phyloP scores from a whole-genome alignment of 805 yeast species.

The Blastobotrys terrestris region DNA sequence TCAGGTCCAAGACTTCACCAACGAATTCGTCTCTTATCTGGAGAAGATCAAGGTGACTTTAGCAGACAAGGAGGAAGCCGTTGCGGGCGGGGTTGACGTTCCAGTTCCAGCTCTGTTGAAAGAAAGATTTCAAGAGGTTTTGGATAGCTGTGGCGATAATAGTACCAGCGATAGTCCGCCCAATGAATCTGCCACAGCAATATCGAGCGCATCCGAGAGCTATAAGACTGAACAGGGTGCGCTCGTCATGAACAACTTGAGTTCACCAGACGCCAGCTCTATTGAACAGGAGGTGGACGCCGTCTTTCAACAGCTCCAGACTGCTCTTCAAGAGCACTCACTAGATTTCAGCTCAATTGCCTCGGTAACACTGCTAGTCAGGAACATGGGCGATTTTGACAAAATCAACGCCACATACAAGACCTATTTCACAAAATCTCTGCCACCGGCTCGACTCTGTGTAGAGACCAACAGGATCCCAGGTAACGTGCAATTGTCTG shows the following conservation, averaged over 20 bases:
- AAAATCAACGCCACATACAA: conserved; percentile 57
- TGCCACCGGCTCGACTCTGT: conserved; percentile 89
- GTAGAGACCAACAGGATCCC: conserved; percentile 52
- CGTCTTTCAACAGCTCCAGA: conserved; percentile 13
- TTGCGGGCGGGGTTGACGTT: conserved; percentile 11
- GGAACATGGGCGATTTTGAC: conserved; percentile 59
- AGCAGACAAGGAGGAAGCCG: conserved; percentile 27
- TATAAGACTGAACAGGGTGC: not conserved
- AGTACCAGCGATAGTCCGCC: not conserved
- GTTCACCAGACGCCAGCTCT: not conserved
- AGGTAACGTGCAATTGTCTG: conserved; percentile 52
- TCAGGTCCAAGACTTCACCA: conserved; percentile 40
- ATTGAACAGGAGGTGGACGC: conserved; percentile 14
- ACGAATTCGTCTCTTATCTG: conserved; percentile 68
- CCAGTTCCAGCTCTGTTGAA: conserved; percentile 26
- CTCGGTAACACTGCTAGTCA: conserved; percentile 53
- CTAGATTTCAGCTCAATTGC: conserved; percentile 39
- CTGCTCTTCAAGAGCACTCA: conserved; percentile 1
- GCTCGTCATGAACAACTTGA: conserved; percentile 1
- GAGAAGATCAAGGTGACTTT: conserved; percentile 45
- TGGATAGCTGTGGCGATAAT: not conserved
- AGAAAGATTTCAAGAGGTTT: conserved; percentile 30
- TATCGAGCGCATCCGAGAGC: not conserved
- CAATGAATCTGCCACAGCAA: not conserved
- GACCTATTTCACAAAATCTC: conserved; percentile 40